Conservation (phyloP, 768 basidiomycete genomes). For the Favolaschia claudopus region DNA sequence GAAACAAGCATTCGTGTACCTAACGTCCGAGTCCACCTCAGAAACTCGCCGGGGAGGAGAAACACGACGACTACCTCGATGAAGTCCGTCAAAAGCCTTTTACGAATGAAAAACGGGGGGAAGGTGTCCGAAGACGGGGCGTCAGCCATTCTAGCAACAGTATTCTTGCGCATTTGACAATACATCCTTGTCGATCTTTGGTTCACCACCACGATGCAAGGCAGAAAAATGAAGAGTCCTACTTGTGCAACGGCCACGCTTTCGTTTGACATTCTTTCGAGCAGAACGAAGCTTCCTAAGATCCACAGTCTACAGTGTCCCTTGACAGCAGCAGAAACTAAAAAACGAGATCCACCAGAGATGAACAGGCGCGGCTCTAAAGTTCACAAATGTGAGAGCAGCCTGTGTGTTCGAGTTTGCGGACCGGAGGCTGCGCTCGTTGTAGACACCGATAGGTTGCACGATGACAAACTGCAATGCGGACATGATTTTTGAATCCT, state of each 20-base stretch:
- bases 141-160: neutral
- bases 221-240: neutral
- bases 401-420: slow-evolving; percentile 2
- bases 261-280: slow-evolving; percentile 16
- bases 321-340: too few species aligned
- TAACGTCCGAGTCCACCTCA: neutral
- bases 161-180: slow-evolving; percentile 10
- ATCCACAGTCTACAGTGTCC: too few species aligned
- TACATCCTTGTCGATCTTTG: neutral
- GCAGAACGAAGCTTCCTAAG: slow-evolving; percentile 19
- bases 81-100: slow-evolving; percentile 16
- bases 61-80: slow-evolving; percentile 5
- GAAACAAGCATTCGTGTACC: slow-evolving; percentile 18
- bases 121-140: slow-evolving; percentile 8
- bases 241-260: slow-evolving; percentile 20
- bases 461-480: slow-evolving; percentile 2
- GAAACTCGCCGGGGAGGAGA: neutral
- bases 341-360: slow-evolving; percentile 13
- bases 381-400: slow-evolving; percentile 11
- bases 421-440: slow-evolving; percentile 8
- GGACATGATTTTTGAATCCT: too few species aligned
- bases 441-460: slow-evolving; percentile 10
- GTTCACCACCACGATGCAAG: neutral
- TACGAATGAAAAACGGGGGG: slow-evolving; percentile 9
- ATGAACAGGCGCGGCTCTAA: slow-evolving; percentile 1